These are phyloP conservation scores for Suillus cothurnatus DNA, from an alignment of 768 basidiomycete species.

Conservation along the genomic window DNA sequence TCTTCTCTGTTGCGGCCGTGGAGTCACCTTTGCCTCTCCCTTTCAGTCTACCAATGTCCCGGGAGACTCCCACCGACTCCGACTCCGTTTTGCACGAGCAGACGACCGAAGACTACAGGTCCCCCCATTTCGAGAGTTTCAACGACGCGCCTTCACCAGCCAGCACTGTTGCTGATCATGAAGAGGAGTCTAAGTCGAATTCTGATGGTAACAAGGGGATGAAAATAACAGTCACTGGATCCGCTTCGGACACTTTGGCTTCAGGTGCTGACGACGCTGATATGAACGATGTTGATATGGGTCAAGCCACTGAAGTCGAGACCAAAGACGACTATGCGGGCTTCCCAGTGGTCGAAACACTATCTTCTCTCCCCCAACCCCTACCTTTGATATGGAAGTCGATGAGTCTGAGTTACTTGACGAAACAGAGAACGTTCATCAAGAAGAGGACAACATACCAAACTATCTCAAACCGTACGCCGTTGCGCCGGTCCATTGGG, in stretches of 20 bases:
- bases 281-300: neutral
- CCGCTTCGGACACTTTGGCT: neutral
- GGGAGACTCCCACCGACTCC: slow-evolving; percentile 4
- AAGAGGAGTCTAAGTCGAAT: neutral
- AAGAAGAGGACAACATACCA: slow-evolving; percentile 42
- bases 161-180: neutral
- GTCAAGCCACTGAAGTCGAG: neutral
- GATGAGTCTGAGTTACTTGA: neutral
- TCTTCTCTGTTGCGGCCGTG: neutral
- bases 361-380: neutral
- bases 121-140: slow-evolving; percentile 7
- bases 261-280: neutral
- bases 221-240: neutral
- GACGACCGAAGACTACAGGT: slow-evolving; percentile 6
- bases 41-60: neutral
- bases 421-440: slow-evolving; percentile 42
- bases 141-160: slow-evolving; percentile 2
- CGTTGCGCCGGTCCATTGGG: slow-evolving; percentile 73
- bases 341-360: neutral
- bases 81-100: slow-evolving; percentile 1
- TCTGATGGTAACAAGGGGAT: neutral
- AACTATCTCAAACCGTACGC: slow-evolving; percentile 69
- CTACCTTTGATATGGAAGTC: neutral
- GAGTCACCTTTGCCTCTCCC: neutral
- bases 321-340: neutral